A percentile compares a stretch with the other conserved stretches of the same genome.
These are phyloP conservation scores for Chlamydomonas schloesseri DNA, from an alignment of 139 green algal genomes.

Conservation along the genomic window DNA sequence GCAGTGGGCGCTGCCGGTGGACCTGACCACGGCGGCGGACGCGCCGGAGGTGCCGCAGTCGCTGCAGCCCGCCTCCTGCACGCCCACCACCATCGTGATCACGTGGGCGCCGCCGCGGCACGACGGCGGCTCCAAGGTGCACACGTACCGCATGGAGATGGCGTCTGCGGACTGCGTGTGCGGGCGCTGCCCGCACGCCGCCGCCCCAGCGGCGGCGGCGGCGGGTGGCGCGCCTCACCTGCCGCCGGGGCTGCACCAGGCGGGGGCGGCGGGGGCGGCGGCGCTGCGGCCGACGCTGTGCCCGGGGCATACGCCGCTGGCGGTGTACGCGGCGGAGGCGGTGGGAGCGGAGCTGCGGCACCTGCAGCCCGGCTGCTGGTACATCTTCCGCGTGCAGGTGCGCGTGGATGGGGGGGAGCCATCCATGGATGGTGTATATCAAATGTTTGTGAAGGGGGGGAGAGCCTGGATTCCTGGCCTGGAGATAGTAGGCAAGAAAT, in stretches of 20 bases:
- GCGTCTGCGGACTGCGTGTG: conserved; percentile 21
- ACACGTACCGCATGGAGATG: conserved; percentile 70
- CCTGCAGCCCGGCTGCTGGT: conserved; percentile 58
- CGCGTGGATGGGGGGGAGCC: no score
- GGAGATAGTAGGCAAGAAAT: no score
- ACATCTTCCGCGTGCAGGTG: conserved; percentile 63
- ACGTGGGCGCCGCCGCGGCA: conserved; percentile 64
- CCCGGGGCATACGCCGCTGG: background rate
- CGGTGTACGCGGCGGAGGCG: conserved; percentile 32
- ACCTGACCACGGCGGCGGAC: conserved; percentile 63
- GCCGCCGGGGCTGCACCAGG: background rate
- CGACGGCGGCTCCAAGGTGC: conserved; percentile 71
- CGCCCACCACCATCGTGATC: conserved; percentile 55
- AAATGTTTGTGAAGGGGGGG: no score
- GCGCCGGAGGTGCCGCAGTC: conserved; percentile 48
- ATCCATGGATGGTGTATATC: no score
- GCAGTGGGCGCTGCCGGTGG: conserved; percentile 51
- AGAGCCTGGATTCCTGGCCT: no score
- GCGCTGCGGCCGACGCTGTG: background rate
- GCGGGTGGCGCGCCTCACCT: background rate
- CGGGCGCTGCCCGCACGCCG: conserved; percentile 8
- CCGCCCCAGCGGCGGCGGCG: background rate
- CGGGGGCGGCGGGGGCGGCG: background rate
- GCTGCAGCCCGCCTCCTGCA: conserved; percentile 23
- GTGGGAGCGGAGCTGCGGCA: conserved; percentile 32